Evolutionary conservation across 1,284 basidiomycete species (phyloP).

Genomic region (Paramarasmius palmivorus): DNA sequence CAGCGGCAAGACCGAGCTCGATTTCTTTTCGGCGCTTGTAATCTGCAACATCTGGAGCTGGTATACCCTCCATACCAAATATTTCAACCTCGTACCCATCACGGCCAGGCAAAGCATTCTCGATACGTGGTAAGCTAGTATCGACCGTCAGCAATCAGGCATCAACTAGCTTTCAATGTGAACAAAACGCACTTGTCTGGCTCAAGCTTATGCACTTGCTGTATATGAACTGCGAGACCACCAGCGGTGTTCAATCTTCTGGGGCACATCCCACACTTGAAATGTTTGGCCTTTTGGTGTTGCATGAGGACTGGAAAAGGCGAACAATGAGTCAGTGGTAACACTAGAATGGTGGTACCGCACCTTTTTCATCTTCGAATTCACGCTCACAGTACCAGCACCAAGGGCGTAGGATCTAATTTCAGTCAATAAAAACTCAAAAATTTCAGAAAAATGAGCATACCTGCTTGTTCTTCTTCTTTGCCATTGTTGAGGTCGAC

Average conservation of each 20-base stretch:
- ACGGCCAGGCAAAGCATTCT: conserved; percentile 94
- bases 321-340: not conserved
- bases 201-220: conserved; percentile 98
- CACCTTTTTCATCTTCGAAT: conserved; percentile 97
- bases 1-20: conserved; percentile 83
- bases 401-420: conserved; percentile 86
- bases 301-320: conserved; percentile 83
- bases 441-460: not conserved
- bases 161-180: conserved; percentile 8
- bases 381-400: conserved; percentile 99
- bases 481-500: conserved; percentile 1
- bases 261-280: conserved; percentile 96
- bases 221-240: conserved; percentile 97
- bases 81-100: conserved; percentile 99
- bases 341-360: not conserved
- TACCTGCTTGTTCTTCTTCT: conserved; percentile 5
- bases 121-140: conserved; percentile 75
- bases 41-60: conserved; percentile 90
- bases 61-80: conserved; percentile 99
- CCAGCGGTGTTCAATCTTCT: conserved; percentile 95
- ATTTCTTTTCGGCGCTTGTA: conserved; percentile 94
- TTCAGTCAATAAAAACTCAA: not conserved
- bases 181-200: conserved; percentile 79
- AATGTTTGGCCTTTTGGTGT: conserved; percentile 99
- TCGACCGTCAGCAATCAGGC: conserved; percentile 11